Evolutionary conservation across 208 protist genomes (phyloP), one percentile per base, ranked within the genome.

Genomic region (Crithidia acanthocephali): DNA sequence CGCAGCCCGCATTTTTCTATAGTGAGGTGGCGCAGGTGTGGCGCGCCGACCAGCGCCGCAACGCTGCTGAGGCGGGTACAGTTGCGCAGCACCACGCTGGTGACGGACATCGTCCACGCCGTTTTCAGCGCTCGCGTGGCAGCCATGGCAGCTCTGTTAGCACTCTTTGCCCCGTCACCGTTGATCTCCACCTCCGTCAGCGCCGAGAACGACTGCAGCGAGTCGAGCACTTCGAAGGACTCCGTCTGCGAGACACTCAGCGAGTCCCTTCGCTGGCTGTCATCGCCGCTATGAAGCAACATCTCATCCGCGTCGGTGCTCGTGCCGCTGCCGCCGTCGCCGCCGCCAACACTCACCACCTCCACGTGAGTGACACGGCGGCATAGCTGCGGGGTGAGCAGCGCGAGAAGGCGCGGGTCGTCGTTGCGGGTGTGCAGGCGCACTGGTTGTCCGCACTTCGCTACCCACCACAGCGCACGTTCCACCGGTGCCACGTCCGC

Each of bases 71-170:
- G 56, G 22, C n/a, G 16, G 35, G 11, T 40, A 33, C 56, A 60
- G 56, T 60, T 45, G 22, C 56, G 56, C 20, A 60, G 56, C 3
- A 60, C 56, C 9, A 60, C 30, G 33, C 4, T 28, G 7, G 33
- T 60, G 10, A 60, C 56, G 8, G 25, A 30, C 56, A 60, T 60
- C 33, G 33, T 18, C 56, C 33, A 40, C 56, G 18, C 33, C 56
- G 33, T 15, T n/a, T 28, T 60, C 20, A 60, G 56, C 33, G 56
- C 56, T 8, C 56, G 56, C 33, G 56, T 60, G 56, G 33, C 56
- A 2, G 56, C 33, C 15, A 60, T 33, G 33, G 56, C 56, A 15
- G n/a, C 56, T 10, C 35, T 27, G 33, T 3, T 16, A 1, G 33
- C 56, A 27, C 33, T 60, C 56, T 45, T 60, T 33, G 56, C 33